Percentiles rank a stretch among this genome's conserved stretches.
Evolutionary conservation across 768 basidiomycete genomes (phyloP).

Genomic region (Xanthoconium stramineum): DNA sequence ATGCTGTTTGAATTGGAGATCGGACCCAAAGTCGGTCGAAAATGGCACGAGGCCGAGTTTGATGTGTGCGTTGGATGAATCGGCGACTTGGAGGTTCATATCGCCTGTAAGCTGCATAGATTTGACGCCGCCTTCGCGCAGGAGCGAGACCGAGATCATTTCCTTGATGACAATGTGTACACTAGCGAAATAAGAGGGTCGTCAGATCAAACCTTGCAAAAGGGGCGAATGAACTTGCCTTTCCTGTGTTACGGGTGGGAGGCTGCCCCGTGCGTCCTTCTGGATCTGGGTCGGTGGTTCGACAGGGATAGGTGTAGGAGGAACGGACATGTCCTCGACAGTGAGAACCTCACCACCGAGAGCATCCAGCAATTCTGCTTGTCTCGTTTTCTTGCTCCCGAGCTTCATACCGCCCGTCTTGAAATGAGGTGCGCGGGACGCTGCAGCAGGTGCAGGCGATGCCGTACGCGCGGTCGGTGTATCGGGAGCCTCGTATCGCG

Average conservation of each 20-base stretch:
- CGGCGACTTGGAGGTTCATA: conserved; percentile 86
- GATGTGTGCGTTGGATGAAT: conserved; percentile 68
- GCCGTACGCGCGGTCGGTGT: conserved; percentile 43
- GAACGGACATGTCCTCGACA: conserved; percentile 49
- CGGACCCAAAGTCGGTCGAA: conserved; percentile 57
- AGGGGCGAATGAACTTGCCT: conserved; percentile 46
- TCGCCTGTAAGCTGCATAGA: conserved; percentile 92
- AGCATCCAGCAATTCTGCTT: conserved; percentile 84
- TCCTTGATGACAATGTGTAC: conserved; percentile 88
- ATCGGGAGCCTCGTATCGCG: conserved; percentile 69
- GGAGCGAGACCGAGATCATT: conserved; percentile 70
- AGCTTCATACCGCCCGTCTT: conserved; percentile 96
- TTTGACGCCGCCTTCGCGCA: conserved; percentile 89
- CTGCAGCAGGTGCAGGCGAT: conserved; percentile 41
- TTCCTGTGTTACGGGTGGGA: conserved; percentile 73
- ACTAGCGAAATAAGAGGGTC: conserved; percentile 37
- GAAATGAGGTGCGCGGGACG: conserved; percentile 75
- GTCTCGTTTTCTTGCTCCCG: conserved; percentile 86
- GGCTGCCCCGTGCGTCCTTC: conserved; percentile 54
- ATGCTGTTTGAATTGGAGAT: conserved; percentile 94
- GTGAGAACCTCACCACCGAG: conserved; percentile 74
- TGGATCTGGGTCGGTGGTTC: conserved; percentile 42
- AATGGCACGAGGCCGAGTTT: conserved; percentile 61
- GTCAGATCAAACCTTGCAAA: neutral
- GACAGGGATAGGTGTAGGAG: conserved; percentile 46